Evolutionary conservation across 352 stramenopile species (phyloP), one percentile per base, ranked within the genome.

Genomic region (Pythium utonaiense): DNA sequence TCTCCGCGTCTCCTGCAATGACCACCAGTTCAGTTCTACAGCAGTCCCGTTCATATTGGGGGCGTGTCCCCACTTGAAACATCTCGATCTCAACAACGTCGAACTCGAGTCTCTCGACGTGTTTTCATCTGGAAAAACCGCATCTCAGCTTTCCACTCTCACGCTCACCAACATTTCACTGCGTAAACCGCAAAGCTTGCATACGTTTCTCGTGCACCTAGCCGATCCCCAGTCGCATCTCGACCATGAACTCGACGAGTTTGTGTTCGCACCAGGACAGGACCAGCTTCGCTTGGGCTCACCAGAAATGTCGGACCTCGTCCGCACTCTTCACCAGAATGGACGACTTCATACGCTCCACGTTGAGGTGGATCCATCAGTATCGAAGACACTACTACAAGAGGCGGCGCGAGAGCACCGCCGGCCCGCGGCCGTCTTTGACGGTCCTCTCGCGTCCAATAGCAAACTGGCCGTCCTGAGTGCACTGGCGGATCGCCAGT

Each of bases 71-170:
- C 53, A 45, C 22, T 44, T 65, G n/a, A 41, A 47, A 40, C 49
- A 48, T 27, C 50, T 65, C 21, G 58, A 65, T 17, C 49, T 65
- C 9, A 54, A 49, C 49, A 59, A 59, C 41, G 50, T 65, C 30
- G 16, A 22, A 2, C 58, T 65, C 38, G 40, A 59, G 16, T 59
- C 58, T 3, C 44, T 65, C 49, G 41, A 59, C 16, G 10, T 53
- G 13, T 59, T 65, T n/a, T 30, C 1, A 14, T 2, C 13, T 8
- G 50, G 14, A 17, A 24, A 17, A 16, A 12, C 3, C 0, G 1
- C 9, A 12, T 14, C 30, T 47, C n/a, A 22, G 1, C 41, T 65
- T 9, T 65, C 58, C 3, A 42, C 40, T 24, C 50, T 65, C 1
- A 16, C 49, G 19, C 58, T 65, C 19, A 55, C 50, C 10, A 65